These are phyloP conservation scores for Ceratobasidium sp. DNA, from an alignment of 1,284 basidiomycete species.

Conservation along the genomic window DNA sequence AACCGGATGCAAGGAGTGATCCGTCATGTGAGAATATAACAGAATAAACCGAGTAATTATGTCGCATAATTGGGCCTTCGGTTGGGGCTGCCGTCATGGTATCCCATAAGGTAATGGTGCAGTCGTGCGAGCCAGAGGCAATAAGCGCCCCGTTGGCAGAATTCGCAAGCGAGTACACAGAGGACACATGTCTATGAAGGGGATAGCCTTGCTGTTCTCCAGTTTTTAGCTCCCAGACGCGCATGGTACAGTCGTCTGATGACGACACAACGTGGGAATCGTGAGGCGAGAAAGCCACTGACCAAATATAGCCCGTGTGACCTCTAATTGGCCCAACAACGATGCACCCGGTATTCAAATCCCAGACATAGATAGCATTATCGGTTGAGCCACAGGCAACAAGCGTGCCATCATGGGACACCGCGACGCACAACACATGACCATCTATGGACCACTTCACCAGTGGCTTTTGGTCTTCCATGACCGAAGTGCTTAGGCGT, in stretches of 20 bases:
- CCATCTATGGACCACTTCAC: too few relatives aligned
- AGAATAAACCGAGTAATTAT: neutral
- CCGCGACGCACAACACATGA: too few relatives aligned
- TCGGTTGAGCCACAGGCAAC: slow-evolving; percentile 36
- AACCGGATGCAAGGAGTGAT: slow-evolving; percentile 13
- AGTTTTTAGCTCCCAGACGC: slow-evolving; percentile 32
- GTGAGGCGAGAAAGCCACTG: slow-evolving; percentile 26
- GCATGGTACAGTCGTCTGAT: slow-evolving; percentile 22
- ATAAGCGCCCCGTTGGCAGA: neutral
- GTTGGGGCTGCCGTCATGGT: neutral
- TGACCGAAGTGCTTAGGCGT: too few relatives aligned
- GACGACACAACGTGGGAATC: slow-evolving; percentile 4
- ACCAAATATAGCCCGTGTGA: slow-evolving; percentile 5
- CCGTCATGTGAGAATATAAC: slow-evolving; percentile 31
- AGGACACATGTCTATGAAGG: neutral
- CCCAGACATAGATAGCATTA: slow-evolving; percentile 29
- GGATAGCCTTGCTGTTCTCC: neutral
- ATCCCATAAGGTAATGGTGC: slow-evolving; percentile 41
- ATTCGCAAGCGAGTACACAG: neutral
- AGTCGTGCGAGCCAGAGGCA: slow-evolving; percentile 34
- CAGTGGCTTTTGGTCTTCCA: too few relatives aligned
- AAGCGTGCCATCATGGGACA: slow-evolving; percentile 11
- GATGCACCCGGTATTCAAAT: slow-evolving; percentile 16
- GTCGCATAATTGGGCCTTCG: neutral
- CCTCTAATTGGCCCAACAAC: slow-evolving; percentile 5